A percentile compares a stretch with the other conserved stretches of the same genome.
These are phyloP conservation scores for Lotmaria passim DNA, from an alignment of 208 protist genomes.

Conservation along the genomic window DNA sequence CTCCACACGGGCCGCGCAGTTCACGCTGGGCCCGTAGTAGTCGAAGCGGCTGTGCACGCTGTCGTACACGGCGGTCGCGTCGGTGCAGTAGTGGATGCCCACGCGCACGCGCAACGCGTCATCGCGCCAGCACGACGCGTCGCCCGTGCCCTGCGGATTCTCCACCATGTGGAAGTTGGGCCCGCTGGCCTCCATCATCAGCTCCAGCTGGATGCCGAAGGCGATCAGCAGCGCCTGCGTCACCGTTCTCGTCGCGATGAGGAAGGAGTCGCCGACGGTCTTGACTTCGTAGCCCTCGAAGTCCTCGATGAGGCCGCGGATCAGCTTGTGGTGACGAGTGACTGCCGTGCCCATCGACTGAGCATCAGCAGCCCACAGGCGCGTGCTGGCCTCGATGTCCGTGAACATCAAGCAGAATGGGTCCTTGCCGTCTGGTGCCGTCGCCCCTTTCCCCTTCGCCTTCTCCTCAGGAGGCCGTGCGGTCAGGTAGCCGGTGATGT, in stretches of 20 bases:
- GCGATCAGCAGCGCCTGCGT: conserved; percentile 20
- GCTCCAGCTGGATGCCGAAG: conserved; percentile 24
- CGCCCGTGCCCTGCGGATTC: conserved; percentile 32
- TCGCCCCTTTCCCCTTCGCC: too few species aligned
- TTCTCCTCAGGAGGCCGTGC: too few species aligned
- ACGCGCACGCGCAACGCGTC: conserved; percentile 45
- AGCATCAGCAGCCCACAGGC: conserved; percentile 51
- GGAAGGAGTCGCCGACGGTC: too few species aligned
- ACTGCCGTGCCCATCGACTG: conserved; percentile 44
- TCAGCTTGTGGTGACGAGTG: conserved; percentile 45
- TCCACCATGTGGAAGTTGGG: conserved; percentile 34
- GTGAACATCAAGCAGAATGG: conserved; percentile 53
- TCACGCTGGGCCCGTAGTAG: too few species aligned
- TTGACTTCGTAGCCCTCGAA: conserved; percentile 63
- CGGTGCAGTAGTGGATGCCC: conserved; percentile 49
- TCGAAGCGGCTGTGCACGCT: too few species aligned
- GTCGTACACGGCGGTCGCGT: too few species aligned
- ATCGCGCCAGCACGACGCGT: conserved; percentile 30
- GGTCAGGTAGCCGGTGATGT: conserved; percentile 13
- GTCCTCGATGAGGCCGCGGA: conserved; percentile 52
- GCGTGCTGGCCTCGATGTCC: conserved; percentile 58
- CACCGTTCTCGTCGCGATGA: conserved; percentile 37
- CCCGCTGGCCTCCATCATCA: conserved; percentile 11
- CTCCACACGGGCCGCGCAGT: conserved; percentile 22
- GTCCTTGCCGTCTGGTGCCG: conserved; percentile 15